Percentiles rank a stretch among this genome's conserved stretches.
phyloP scores from a whole-genome alignment of 768 basidiomycete genomes.

The Kwoniella bestiolae region DNA sequence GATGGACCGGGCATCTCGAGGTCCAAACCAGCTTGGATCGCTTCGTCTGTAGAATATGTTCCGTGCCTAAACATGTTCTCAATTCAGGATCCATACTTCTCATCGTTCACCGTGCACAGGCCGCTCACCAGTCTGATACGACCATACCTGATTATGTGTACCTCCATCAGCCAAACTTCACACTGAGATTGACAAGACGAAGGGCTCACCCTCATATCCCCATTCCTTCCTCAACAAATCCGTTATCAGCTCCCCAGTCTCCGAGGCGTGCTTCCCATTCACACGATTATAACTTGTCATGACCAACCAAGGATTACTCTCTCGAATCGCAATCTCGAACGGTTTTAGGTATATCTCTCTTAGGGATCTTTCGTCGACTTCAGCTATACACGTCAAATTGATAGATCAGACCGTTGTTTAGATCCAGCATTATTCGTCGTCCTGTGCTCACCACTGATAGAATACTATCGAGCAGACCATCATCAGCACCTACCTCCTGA shows the following conservation, averaged over 20 bases:
- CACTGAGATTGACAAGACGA: too few species aligned
- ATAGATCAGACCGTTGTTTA: constrained; percentile 44
- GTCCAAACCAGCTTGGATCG: constrained; percentile 70
- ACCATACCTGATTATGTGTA: too few species aligned
- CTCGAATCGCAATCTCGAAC: constrained; percentile 60
- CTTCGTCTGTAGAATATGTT: constrained; percentile 59
- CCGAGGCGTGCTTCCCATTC: constrained; percentile 67
- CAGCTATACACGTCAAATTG: neutral
- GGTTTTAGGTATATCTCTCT: constrained; percentile 70
- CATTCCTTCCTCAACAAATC: constrained; percentile 71
- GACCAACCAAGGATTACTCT: constrained; percentile 65
- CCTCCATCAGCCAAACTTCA: too few species aligned
- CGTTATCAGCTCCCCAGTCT: constrained; percentile 62
- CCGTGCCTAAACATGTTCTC: constrained; percentile 61
- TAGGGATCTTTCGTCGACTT: constrained; percentile 66
- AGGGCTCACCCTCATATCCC: constrained; percentile 63
- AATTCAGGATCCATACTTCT: too few species aligned
- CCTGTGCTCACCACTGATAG: constrained; percentile 3
- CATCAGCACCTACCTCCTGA: neutral
- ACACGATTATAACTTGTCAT: constrained; percentile 64
- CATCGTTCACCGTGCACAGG: too few species aligned
- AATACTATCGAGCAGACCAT: constrained; percentile 1
- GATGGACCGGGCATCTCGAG: constrained; percentile 52
- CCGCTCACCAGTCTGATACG: constrained; percentile 7
- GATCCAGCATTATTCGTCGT: constrained; percentile 43